Evolutionary conservation across 2,329 filamentous ascomycete species (phyloP), one percentile per base, ranked within the genome.

Genomic region (Rosellinia necatrix): DNA sequence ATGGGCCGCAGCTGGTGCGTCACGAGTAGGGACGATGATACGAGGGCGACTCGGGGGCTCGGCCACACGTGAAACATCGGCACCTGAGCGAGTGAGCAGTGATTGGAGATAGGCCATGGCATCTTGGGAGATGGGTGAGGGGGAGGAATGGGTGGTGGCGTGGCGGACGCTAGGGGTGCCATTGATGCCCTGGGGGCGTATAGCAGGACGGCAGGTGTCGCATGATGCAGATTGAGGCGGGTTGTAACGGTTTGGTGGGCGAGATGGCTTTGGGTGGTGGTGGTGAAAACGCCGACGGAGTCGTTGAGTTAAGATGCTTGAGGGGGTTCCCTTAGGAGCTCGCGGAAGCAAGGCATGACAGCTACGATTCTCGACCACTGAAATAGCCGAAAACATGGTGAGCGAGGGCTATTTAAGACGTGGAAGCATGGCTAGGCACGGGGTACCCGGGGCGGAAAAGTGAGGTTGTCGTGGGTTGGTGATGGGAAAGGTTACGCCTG

Each of bases 291-390:
- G 62, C 59, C 64, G 64, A 54, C 59, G 54, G 35, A 68, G 58
- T 37, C 66, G 66, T 37, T 59, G 40, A 41, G 57, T 61, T 40
- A 68, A 25, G 34, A 70, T 57, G 27, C 66, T 63, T 34, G 68
- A 68, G 21, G 64, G 49, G 1, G 63, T 68, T 53, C 70, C 64
- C 51, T 54, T 65, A 5, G 67, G 64, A 5, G 65, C 50, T 6
- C 27, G 55, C 42, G 53, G 61, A 47, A 62, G 59, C n/a, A 70
- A 53, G 30, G 61, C 34, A 35, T 63, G 65, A 56, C 60, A 51
- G 49, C 66, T 64, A 46, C 63, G 52, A 56, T 61, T 60, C 58
- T 68, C 60, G 13, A 61, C 61, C 32, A 55, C 54, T 40, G 54
- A 49, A 37, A 54, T 42, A 44, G 56, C 48, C 37, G 62, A 43